Evolutionary conservation across 2,329 filamentous ascomycete genomes (phyloP), one percentile per base, ranked within the genome.

Genomic region (Periconia sp.): DNA sequence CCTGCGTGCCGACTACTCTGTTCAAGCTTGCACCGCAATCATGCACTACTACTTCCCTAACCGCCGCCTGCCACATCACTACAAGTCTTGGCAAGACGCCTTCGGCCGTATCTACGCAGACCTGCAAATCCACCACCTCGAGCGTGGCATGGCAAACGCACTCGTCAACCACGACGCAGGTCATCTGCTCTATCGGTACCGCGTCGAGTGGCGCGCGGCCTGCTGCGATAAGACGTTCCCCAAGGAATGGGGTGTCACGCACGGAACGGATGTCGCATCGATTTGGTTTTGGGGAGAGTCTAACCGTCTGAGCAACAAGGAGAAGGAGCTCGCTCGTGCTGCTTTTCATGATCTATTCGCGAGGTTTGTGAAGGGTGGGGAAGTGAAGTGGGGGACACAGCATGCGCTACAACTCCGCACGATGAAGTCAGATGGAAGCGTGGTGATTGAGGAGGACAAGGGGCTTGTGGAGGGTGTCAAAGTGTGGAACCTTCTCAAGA

Each of bases 241-340:
- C 1, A 66, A 64, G 1, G 70, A 76, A 41, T 84, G 79, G 77
- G 81, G 79, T 2, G 81, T 81, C 2, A 84, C 81, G 15, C 82
- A 85, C 61, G 75, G 75, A 0, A 79, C 79, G 0, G 82, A 85
- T 56, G 74, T 79, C 61, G 69, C 74, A 1, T 18, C 31, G 6
- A 77, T 84, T 30, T 85, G 82, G 82, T 81, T 83, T 52, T 84
- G 77, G 76, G 82, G 82, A 0, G 76, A 79, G 57, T 79, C 77
- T 1, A 69, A 68, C 5, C 53, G 60, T 0, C 52, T 84, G 48
- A 73, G 66, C 7, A 63, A 64, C 0, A 58, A 64, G 9, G 82
- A 85, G 65, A 81, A 81, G 62, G 46, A 47, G 6, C 53, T 79
- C 17, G 66, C 80, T 0, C 64, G 59, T 13, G 50, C 58, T 31